A percentile compares a stretch with the other conserved stretches of the same genome.
These are phyloP conservation scores for Candida tunisiensis DNA, from an alignment of 1,139 yeast species.

Conservation along the genomic window DNA sequence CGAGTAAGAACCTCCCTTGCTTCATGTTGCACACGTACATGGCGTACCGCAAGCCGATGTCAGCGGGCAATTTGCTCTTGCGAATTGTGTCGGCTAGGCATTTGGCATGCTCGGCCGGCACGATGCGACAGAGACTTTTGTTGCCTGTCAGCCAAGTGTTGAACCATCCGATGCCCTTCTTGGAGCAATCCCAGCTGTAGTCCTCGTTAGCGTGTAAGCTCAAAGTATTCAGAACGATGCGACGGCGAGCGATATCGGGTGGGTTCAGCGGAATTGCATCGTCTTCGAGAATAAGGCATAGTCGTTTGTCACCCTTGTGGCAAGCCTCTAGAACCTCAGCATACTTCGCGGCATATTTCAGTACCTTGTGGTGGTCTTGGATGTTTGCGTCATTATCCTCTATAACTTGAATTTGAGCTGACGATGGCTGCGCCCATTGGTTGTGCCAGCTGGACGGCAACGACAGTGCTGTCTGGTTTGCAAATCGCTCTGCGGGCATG, in stretches of 20 bases:
- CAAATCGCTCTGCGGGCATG: too few species aligned
- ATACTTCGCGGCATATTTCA: slow-evolving; percentile 1
- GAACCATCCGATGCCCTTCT: slow-evolving; percentile 6
- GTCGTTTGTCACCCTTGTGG: slow-evolving; percentile 6
- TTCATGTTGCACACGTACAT: slow-evolving; percentile 3
- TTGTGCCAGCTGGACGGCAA: too few species aligned
- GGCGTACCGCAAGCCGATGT: slow-evolving; percentile 5
- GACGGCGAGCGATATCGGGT: slow-evolving; percentile 1
- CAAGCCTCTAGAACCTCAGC: slow-evolving; percentile 5
- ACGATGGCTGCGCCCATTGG: not conserved
- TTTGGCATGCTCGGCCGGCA: slow-evolving; percentile 4
- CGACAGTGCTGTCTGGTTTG: too few species aligned
- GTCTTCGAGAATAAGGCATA: slow-evolving; percentile 7
- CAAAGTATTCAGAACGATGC: slow-evolving; percentile 6
- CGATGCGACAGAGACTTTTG: slow-evolving; percentile 6
- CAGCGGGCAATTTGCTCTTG: slow-evolving; percentile 3
- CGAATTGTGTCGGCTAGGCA: slow-evolving; percentile 4
- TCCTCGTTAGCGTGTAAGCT: slow-evolving; percentile 3
- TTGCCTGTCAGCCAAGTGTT: slow-evolving; percentile 6
- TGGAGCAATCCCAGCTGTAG: slow-evolving; percentile 7
- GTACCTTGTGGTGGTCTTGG: not conserved
- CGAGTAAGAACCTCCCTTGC: slow-evolving; percentile 5
- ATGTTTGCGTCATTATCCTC: not conserved
- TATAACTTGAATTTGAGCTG: not conserved
- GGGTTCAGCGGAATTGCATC: slow-evolving; percentile 4